Conservation (phyloP, 75 land plant species). For the Isoetes taiwanensis region DNA sequence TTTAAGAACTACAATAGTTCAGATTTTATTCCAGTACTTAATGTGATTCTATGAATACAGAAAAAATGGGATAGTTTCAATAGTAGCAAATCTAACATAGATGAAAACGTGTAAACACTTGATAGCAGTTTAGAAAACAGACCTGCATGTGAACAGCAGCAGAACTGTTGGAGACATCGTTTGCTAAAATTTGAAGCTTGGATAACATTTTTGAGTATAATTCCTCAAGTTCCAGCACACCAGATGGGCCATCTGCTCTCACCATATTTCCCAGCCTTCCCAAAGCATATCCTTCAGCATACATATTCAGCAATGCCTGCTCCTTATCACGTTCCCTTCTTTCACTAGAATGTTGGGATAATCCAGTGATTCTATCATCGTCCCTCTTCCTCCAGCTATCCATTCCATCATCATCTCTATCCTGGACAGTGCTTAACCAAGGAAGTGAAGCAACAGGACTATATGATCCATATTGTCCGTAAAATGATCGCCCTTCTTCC, state of each 20-base stretch:
- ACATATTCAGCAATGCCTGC: slow-evolving; percentile 36
- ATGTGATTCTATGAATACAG: too few relatives aligned
- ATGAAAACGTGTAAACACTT: too few relatives aligned
- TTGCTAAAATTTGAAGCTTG: slow-evolving; percentile 47
- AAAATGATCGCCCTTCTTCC: too few relatives aligned
- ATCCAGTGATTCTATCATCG: too few relatives aligned
- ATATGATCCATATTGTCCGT: slow-evolving; percentile 50
- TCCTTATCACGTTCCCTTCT: slow-evolving; percentile 11
- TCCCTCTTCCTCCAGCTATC: too few relatives aligned
- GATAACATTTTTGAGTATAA: slow-evolving; percentile 62
- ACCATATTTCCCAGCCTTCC: slow-evolving; percentile 30
- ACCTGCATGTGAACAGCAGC: slow-evolving; percentile 52
- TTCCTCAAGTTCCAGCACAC: slow-evolving; percentile 49
- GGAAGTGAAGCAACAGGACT: slow-evolving; percentile 33
- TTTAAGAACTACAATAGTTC: too few relatives aligned
- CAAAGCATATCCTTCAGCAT: slow-evolving; percentile 42
- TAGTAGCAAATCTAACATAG: too few relatives aligned
- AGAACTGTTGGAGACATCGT: slow-evolving; percentile 45
- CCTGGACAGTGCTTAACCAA: too few relatives aligned
- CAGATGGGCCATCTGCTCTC: slow-evolving; percentile 27
- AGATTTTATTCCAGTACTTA: too few relatives aligned
- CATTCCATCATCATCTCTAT: too few relatives aligned
- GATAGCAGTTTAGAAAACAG: too few relatives aligned
- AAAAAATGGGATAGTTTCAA: too few relatives aligned
- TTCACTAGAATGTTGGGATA: background rate